These are phyloP conservation scores for Vicia villosa DNA, from an alignment of 306 rosid species.

Conservation along the genomic window DNA sequence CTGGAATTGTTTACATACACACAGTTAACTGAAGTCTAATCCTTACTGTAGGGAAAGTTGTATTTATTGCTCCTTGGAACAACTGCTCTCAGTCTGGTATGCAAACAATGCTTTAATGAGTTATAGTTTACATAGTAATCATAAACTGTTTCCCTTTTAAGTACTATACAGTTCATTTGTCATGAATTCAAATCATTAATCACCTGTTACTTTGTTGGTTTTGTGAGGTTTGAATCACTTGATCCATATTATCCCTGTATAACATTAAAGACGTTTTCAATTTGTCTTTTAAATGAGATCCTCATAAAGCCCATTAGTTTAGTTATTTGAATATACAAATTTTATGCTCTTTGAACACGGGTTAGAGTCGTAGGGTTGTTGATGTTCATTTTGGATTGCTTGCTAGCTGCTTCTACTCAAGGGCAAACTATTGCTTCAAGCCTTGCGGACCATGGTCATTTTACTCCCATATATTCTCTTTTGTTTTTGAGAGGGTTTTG, in stretches of 20 bases:
- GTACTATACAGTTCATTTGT: slow-evolving; percentile 20
- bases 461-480: slow-evolving; percentile 5
- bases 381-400: slow-evolving; percentile 16
- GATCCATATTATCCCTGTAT: not conserved
- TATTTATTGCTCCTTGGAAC: slow-evolving; percentile 90
- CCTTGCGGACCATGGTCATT: not conserved
- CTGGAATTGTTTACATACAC: slow-evolving; percentile 25
- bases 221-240: slow-evolving; percentile 15
- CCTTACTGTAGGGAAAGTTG: slow-evolving; percentile 76
- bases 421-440: slow-evolving; percentile 5
- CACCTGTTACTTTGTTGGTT: slow-evolving; percentile 22
- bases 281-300: not conserved
- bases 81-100: slow-evolving; percentile 95
- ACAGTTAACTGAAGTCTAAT: slow-evolving; percentile 29
- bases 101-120: slow-evolving; percentile 26
- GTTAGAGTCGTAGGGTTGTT: slow-evolving; percentile 22
- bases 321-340: not conserved
- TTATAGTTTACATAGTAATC: slow-evolving; percentile 24
- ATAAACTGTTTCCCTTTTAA: slow-evolving; percentile 15
- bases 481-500: not conserved
- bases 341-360: not conserved
- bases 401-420: slow-evolving; percentile 14
- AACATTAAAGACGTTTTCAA: not conserved
- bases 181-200: slow-evolving; percentile 15
- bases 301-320: not conserved